Evolutionary conservation across 768 basidiomycete genomes (phyloP).

Genomic region (Termitomyces sp.): DNA sequence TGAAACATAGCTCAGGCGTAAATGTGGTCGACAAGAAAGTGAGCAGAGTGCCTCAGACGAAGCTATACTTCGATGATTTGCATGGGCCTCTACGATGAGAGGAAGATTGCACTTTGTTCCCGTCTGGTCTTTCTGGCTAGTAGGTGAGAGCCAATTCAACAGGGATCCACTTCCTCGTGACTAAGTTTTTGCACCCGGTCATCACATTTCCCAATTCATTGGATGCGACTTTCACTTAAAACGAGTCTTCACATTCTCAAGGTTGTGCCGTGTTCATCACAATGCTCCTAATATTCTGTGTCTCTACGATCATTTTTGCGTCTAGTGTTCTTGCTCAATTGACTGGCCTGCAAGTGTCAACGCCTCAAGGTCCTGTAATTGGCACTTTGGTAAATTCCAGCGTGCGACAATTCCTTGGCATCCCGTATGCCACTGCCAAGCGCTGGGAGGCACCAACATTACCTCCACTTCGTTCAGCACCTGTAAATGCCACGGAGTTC

Average conservation of each 20-base stretch:
- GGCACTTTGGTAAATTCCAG: conserved; percentile 21
- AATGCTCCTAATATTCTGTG: background rate
- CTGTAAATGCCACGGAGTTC: conserved; percentile 24
- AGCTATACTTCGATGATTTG: background rate
- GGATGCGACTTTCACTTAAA: background rate
- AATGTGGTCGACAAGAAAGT: background rate
- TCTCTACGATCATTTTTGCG: background rate
- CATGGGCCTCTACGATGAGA: background rate
- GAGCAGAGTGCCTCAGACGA: background rate
- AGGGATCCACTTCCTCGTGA: background rate
- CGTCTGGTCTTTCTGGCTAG: background rate
- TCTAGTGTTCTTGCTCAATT: background rate
- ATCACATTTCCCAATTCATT: background rate
- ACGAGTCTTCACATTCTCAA: background rate
- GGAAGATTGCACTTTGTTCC: background rate
- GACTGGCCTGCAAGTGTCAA: conserved; percentile 20
- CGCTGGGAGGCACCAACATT: conserved; percentile 27
- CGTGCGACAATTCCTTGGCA: conserved; percentile 31
- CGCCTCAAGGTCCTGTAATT: conserved; percentile 26
- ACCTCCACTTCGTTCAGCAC: conserved; percentile 16
- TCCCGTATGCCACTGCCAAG: conserved; percentile 27
- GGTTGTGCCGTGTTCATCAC: conserved; percentile 14
- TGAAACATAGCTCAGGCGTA: background rate
- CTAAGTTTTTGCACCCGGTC: conserved; percentile 3
- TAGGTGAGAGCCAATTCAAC: background rate